Percentiles rank a stretch among this genome's conserved stretches.
These are phyloP conservation scores for Sicyos baderoa DNA, from an alignment of 306 rosid genomes.

Conservation along the genomic window DNA sequence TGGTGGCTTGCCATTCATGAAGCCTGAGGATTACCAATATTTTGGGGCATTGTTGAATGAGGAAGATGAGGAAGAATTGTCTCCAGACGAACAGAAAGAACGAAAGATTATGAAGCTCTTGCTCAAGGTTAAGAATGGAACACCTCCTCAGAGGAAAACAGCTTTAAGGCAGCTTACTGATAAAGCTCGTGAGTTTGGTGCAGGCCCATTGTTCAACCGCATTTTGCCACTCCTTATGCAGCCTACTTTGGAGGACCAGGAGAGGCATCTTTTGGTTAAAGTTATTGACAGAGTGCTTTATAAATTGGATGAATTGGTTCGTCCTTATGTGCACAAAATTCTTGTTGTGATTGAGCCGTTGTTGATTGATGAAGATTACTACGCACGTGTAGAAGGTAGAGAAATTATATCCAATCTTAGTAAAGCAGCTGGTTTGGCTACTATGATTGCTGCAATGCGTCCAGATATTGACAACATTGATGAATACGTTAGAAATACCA, in stretches of 20 bases:
- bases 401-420: constrained; percentile 92
- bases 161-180: constrained; percentile 70
- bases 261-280: constrained; percentile 73
- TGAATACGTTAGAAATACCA: constrained; percentile 88
- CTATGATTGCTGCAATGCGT: constrained; percentile 98
- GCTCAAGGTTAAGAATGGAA: constrained; percentile 70
- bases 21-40: constrained; percentile 72
- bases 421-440: constrained; percentile 97
- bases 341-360: constrained; percentile 95
- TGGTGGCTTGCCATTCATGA: constrained; percentile 67
- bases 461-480: constrained; percentile 95
- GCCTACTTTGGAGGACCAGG: constrained; percentile 73
- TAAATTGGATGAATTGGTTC: constrained; percentile 87
- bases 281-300: constrained; percentile 84
- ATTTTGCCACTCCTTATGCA: constrained; percentile 72
- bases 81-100: constrained; percentile 69
- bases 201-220: constrained; percentile 68
- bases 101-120: constrained; percentile 73
- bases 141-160: constrained; percentile 68
- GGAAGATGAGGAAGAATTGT: constrained; percentile 58
- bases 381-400: constrained; percentile 94
- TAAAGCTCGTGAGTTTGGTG: constrained; percentile 70
- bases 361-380: constrained; percentile 91
- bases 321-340: constrained; percentile 91
- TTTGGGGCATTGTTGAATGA: constrained; percentile 65